phyloP scores from a whole-genome alignment of 352 stramenopile genomes.

The Salisapilia sapeloensis region DNA sequence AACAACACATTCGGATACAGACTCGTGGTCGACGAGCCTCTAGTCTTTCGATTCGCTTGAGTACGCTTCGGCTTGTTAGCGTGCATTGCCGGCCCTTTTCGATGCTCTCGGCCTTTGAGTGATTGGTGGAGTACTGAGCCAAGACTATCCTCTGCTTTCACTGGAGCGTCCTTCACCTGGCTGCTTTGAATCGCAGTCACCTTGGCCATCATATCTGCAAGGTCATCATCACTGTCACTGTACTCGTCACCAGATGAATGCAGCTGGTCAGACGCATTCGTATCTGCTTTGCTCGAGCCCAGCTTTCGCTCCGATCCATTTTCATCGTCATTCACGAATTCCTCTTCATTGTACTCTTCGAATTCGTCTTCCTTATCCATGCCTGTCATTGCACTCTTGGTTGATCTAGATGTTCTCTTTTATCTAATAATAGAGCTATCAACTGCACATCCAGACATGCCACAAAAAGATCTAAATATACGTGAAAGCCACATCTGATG shows the following conservation, averaged over 20 bases:
- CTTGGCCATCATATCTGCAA: constrained; percentile 60
- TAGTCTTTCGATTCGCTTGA: neutral
- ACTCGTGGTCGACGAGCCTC: neutral
- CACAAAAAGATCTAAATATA: no score
- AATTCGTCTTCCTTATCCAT: no score
- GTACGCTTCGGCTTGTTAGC: constrained; percentile 1
- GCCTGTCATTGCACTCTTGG: no score
- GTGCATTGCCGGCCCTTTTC: constrained; percentile 1
- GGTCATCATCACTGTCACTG: constrained; percentile 29
- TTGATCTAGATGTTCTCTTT: no score
- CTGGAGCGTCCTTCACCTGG: constrained; percentile 11
- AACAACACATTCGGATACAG: neutral
- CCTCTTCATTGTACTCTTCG: no score
- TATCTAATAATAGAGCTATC: no score
- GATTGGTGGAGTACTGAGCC: constrained; percentile 3
- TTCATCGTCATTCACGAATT: no score
- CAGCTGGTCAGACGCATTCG: no score
- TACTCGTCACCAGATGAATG: constrained; percentile 6
- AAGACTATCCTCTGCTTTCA: constrained; percentile 1
- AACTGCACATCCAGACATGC: no score
- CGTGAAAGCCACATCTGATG: no score
- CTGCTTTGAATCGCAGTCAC: constrained; percentile 41
- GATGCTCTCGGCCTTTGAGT: constrained; percentile 2
- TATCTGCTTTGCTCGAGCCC: no score
- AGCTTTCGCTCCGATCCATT: no score